These are phyloP conservation scores for Tolypocladium ovalisporum DNA, from an alignment of 2,329 filamentous ascomycete genomes.

Conservation along the genomic window DNA sequence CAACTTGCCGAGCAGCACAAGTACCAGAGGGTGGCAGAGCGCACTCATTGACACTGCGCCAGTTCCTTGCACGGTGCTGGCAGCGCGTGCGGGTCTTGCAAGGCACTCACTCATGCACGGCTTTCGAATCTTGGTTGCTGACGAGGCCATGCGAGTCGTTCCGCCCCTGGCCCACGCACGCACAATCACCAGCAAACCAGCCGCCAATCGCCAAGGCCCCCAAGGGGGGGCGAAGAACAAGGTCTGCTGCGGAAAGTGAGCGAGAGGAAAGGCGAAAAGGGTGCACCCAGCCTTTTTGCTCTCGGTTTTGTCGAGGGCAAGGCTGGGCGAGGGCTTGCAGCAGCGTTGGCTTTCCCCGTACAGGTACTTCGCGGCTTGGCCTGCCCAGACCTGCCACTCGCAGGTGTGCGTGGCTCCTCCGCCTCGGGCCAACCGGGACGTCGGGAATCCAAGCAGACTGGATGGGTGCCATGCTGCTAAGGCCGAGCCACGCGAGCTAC, in stretches of 20 bases:
- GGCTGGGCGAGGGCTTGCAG: not conserved
- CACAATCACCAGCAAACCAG: slow-evolving; percentile 6
- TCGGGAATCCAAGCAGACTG: not conserved
- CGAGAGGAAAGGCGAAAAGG: not conserved
- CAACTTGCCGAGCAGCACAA: no score
- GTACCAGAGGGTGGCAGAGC: not conserved
- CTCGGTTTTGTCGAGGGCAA: not conserved
- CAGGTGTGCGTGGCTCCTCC: not conserved
- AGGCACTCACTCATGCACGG: not conserved
- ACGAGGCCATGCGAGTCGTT: not conserved
- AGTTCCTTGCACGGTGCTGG: not conserved
- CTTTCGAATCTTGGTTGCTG: not conserved
- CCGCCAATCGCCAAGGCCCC: slow-evolving; percentile 11
- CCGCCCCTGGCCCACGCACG: not conserved
- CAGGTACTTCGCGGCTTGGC: not conserved
- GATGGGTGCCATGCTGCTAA: not conserved
- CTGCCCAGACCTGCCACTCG: not conserved
- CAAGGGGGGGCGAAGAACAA: slow-evolving; percentile 14
- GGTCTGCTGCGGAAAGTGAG: not conserved
- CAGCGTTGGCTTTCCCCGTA: not conserved
- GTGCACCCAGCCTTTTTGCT: not conserved
- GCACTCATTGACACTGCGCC: not conserved
- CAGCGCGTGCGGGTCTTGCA: not conserved
- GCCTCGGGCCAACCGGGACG: not conserved
- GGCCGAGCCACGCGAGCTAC: not conserved